Evolutionary conservation across 2,329 filamentous ascomycete genomes (phyloP).

Genomic region (Myotisia sp.): DNA sequence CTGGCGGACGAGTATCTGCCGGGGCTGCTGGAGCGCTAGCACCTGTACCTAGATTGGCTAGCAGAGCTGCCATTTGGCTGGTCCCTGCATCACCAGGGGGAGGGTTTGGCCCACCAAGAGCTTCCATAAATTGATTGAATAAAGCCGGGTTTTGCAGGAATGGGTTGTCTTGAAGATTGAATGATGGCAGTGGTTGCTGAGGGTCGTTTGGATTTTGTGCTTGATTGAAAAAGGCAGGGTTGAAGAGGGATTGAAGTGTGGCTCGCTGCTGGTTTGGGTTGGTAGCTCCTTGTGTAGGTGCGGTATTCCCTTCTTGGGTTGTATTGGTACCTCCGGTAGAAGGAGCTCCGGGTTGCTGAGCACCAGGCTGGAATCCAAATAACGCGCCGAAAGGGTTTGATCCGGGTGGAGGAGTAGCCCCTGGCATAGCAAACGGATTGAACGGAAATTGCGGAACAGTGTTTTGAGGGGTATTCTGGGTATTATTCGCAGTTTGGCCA

Average conservation of each 20-base stretch:
- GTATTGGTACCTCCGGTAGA: too few species aligned
- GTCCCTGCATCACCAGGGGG: conserved; percentile 22
- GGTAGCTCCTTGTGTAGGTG: conserved; percentile 19
- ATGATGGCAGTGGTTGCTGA: conserved; percentile 33
- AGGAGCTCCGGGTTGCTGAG: conserved; percentile 14
- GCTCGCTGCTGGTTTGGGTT: conserved; percentile 23
- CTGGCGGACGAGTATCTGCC: conserved; percentile 71
- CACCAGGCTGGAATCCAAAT: conserved; percentile 32
- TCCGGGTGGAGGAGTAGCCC: conserved; percentile 8
- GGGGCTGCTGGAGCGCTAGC: conserved; percentile 36
- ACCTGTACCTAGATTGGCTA: conserved; percentile 40
- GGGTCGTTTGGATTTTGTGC: conserved; percentile 13
- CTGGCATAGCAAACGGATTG: conserved; percentile 20
- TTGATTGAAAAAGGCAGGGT: conserved; percentile 27
- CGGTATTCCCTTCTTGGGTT: conserved; percentile 19
- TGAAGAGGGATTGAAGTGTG: conserved; percentile 54
- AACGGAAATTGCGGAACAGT: conserved; percentile 20
- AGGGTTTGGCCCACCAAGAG: conserved; percentile 26
- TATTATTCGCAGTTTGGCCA: conserved; percentile 20
- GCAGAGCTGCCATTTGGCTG: conserved; percentile 35
- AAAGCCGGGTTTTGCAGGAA: conserved; percentile 46
- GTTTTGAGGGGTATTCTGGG: conserved; percentile 15
- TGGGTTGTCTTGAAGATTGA: conserved; percentile 35
- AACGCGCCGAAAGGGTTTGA: conserved; percentile 48
- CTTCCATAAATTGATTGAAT: conserved; percentile 43